phyloP scores from a whole-genome alignment of 1,139 yeast species.

The Nadsonia starkeyi-henricii region DNA sequence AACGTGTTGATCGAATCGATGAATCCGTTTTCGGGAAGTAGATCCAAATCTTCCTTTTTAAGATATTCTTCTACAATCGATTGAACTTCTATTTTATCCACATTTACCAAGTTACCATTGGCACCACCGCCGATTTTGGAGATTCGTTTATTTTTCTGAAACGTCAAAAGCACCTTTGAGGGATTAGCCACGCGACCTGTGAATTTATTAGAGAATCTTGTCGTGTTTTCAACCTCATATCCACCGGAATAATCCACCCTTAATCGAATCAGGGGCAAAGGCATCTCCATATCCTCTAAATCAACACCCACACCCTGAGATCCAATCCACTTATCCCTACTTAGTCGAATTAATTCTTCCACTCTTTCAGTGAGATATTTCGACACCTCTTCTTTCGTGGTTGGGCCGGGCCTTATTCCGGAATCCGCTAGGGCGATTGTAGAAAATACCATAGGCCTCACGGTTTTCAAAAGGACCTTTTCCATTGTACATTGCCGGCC shows the following conservation, averaged over 20 bases:
- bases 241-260: slow-evolving; percentile 86
- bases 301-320: slow-evolving; percentile 17
- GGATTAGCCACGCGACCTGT: slow-evolving; percentile 86
- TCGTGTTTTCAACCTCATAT: slow-evolving; percentile 80
- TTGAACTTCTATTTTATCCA: slow-evolving; percentile 39
- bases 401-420: slow-evolving; percentile 47
- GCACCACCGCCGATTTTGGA: slow-evolving; percentile 13
- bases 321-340: slow-evolving; percentile 37
- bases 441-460: slow-evolving; percentile 70
- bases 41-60: slow-evolving; percentile 45
- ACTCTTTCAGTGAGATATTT: slow-evolving; percentile 49
- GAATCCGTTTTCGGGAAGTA: slow-evolving; percentile 68
- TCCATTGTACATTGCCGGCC: slow-evolving; percentile 49
- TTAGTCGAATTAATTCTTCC: slow-evolving; percentile 49
- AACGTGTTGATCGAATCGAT: slow-evolving; percentile 57
- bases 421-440: slow-evolving; percentile 44
- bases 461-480: slow-evolving; percentile 53
- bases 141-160: slow-evolving; percentile 30
- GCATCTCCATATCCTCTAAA: slow-evolving; percentile 23
- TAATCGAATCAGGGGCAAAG: slow-evolving; percentile 68
- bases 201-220: slow-evolving; percentile 78
- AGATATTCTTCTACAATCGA: slow-evolving; percentile 48
- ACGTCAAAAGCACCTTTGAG: slow-evolving; percentile 67
- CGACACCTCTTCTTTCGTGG: slow-evolving; percentile 48
- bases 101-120: slow-evolving; percentile 10